Base-by-base conservation (phyloP, 306 rosid species). In the Sicyos baderoa region DNA sequence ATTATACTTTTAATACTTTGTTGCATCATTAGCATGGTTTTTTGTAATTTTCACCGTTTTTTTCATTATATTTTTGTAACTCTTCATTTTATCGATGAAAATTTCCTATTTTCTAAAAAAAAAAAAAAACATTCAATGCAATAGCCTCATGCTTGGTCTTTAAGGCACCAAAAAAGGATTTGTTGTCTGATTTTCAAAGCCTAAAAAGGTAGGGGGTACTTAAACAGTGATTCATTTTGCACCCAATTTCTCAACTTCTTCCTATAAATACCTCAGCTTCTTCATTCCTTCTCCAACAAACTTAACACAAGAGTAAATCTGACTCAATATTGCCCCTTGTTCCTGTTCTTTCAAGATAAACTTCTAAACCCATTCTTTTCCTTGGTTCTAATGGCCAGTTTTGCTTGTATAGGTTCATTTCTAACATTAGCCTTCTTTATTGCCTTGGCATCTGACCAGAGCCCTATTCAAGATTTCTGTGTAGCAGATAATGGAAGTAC, bases 381-480 rank as follows among this genome's bases (percentile, higher is more conserved):
- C 42, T 47, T 66, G 29, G 7, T 23, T 48, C 22, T 66, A 18
- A 66, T 66, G 71, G 71, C 71, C 40, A 14, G 56, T 66, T 47
- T 15, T 7, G 55, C 15, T 23, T 47, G 52, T 66, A 23, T 66
- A 13, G 23, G 23, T 66, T 21, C 71, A 42, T 66, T 22, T 14
- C 71, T 66, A 66, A 0, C 21, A 21, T 23, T 22, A 7, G 14
- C 22, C 17, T 47, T 66, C 55, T 47, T 47, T 47, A 0, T 23
- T 47, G 68, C 44, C 25, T 53, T 60, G 15, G 83, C 83, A 57
- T 29, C 70, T 4, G 83, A 79, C 57, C 75, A 52, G 45, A 75
- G 18, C 50, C 81, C 81, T 7, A 79, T 82, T 47, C 86, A 79
- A 71, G 86, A 82, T 74, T 76, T 82, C 73, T 82, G 83, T 29